Conservation (phyloP, 179 eudicot genomes). For the Amaranthus tricolor region DNA sequence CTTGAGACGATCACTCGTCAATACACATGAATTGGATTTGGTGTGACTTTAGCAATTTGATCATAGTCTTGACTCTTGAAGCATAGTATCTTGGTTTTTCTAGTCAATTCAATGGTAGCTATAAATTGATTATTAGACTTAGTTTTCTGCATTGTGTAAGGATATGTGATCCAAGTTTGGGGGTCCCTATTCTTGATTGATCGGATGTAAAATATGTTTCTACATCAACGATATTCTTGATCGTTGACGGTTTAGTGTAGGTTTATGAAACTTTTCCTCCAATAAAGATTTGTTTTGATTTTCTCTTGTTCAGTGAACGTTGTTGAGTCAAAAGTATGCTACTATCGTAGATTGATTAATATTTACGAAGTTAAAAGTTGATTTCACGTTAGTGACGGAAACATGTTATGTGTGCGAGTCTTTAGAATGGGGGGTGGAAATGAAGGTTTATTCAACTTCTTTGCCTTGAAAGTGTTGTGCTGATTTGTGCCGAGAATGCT, state of each 20-base stretch:
- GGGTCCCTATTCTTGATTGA: not conserved
- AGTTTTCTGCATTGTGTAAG: not conserved
- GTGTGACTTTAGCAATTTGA: not conserved
- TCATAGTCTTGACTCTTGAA: not conserved
- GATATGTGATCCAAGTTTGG: not conserved
- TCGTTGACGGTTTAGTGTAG: not conserved
- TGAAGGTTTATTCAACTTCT: not conserved
- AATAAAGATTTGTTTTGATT: not conserved
- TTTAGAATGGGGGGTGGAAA: not conserved
- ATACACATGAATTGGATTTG: too few species aligned
- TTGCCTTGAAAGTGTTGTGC: not conserved
- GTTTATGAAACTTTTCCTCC: not conserved
- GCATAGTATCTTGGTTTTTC: not conserved
- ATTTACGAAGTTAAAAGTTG: not conserved
- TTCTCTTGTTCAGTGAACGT: not conserved
- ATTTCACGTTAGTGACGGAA: not conserved
- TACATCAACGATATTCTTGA: not conserved
- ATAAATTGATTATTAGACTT: conserved; percentile 3
- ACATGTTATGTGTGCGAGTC: not conserved
- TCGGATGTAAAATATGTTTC: not conserved
- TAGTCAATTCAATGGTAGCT: not conserved
- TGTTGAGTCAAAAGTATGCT: not conserved
- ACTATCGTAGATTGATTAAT: not conserved
- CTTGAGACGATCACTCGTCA: too few species aligned
- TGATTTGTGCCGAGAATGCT: not conserved